phyloP scores from a whole-genome alignment of 805 yeast species.

The Cyberlindnera mycetangii region DNA sequence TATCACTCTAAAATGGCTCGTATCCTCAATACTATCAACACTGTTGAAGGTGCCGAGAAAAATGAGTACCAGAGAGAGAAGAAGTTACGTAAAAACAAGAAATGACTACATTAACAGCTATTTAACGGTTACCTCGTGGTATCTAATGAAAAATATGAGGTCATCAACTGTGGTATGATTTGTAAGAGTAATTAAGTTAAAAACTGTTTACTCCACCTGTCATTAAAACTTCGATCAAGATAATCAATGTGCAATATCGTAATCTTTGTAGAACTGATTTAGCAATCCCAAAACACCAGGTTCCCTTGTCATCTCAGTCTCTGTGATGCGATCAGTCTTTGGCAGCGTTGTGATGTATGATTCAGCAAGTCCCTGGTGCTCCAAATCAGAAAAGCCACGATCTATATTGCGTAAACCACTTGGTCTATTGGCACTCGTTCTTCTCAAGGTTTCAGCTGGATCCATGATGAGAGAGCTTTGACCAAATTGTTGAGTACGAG shows the following conservation, averaged over 20 bases:
- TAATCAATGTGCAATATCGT: slow-evolving; percentile 24
- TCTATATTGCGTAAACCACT: slow-evolving; percentile 6
- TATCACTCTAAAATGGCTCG: slow-evolving; percentile 90
- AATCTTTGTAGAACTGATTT: slow-evolving; percentile 67
- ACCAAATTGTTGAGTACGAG: slow-evolving; percentile 2
- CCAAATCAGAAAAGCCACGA: slow-evolving; percentile 5
- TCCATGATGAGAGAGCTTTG: slow-evolving; percentile 11
- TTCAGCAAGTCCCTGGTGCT: slow-evolving; percentile 36
- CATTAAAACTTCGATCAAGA: not conserved
- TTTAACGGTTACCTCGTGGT: not conserved
- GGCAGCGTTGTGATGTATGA: slow-evolving; percentile 40
- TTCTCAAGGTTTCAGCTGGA: slow-evolving; percentile 8
- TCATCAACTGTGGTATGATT: too few relatives aligned
- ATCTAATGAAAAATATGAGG: too few relatives aligned
- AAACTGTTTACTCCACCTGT: not conserved
- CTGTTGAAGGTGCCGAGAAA: slow-evolving; percentile 94
- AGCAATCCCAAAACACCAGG: slow-evolving; percentile 75
- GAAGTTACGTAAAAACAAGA: slow-evolving; percentile 54
- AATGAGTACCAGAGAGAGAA: slow-evolving; percentile 88
- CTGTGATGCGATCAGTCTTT: slow-evolving; percentile 31
- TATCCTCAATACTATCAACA: slow-evolving; percentile 81
- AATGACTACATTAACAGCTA: slow-evolving; percentile 17
- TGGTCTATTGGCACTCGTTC: not conserved
- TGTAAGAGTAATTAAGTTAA: too few relatives aligned
- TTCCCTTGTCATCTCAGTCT: slow-evolving; percentile 32